Evolutionary conservation across 2,329 filamentous ascomycete species (phyloP), one percentile per base, ranked within the genome.

Genomic region (Fusarium redolens): DNA sequence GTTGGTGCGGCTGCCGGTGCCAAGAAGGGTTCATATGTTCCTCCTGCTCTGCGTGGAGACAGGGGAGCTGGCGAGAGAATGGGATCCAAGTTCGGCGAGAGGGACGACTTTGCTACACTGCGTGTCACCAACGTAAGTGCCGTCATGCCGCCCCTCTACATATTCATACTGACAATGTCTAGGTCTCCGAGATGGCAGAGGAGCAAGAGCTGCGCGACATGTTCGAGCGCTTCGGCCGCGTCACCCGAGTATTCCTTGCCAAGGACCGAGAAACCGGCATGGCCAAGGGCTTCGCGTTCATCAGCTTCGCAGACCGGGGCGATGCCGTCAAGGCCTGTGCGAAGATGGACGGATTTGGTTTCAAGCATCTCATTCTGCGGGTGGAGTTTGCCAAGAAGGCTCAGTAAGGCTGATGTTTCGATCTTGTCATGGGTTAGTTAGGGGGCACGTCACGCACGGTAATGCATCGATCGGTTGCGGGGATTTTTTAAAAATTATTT

Each of bases 281-380:
- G 82, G 96, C 96, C 78, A 99, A 99, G 91, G 96, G 96, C 72
- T 99, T 99, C 83, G 97, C 97, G 31, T 99, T 99, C 83, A 97
- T 99, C 88, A 97, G 94, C 84, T 99, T 96, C 81, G 93, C 92
- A 68, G 96, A 99, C 83, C 89, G 96, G 77, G 84, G 88, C 76
- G 96, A 99, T 83, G 96, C 96, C 76, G 93, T 93, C 78, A 93
- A 93, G 86, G 96, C 96, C 44, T 97, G 94, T 86, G 92, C 93
- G 86, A 98, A 97, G 90, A 96, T 99, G 94, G 96, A 99, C 85
- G 96, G 96, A 79, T 98, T 89, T 78, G 93, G 93, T 85, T 96
- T 94, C 87, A 92, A 93, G 83, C 93, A 96, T 86, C 87, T 96
- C 79, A 96, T 96, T 82, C 85, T 96, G 79, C 89, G 92, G 81